Base-by-base conservation (phyloP, 2,329 filamentous ascomycete genomes). In the Penicillium sp. region DNA sequence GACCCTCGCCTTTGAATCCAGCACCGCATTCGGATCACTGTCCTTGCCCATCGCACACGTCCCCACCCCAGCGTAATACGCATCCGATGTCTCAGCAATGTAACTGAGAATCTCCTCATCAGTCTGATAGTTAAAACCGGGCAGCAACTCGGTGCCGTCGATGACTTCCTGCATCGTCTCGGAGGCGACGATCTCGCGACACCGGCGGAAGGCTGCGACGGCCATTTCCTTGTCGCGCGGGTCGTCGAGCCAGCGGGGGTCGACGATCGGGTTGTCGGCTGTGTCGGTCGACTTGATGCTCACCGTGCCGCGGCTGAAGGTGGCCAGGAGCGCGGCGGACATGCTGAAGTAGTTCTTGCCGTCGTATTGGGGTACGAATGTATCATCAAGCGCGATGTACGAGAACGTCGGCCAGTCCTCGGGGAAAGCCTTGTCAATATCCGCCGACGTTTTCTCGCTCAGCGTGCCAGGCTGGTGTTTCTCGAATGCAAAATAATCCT, bases 181-280 rank as follows among this genome's bases (percentile, higher is more conserved):
- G 21, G 68, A 71, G 5, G 64, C 62, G 61, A 74, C 79, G 0
- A 76, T 69, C 13, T 80, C 67, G 0, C 84, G 79, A 0, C 76
- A 66, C 3, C 84, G 78, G 55, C 76, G 79, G 64, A 80, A 81
- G 0, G 74, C 69, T 0, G 78, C 76, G 9, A 85, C 65, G 4
- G 77, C 79, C 3, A 85, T 69, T 15, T 83, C 78, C 26, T 76
- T 66, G 46, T 86, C 84, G 1, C 75, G 71, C 8, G 52, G 38
- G 19, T 56, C 23, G 1, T n/a, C 19, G 8, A 61, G 52, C 26
- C 35, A 61, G 11, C 47, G 23, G 6, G 47, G 47, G 19, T 61
- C 48, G 1, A 61, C 23, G 4, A 56, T 19, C 1, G 52, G 59
- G n/a, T 30, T 21, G n/a, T 31, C 29, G 8, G 19, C 52, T 3